Base-by-base conservation (phyloP, 148 eudicot genomes). In the Vaccinium corymbosum region DNA sequence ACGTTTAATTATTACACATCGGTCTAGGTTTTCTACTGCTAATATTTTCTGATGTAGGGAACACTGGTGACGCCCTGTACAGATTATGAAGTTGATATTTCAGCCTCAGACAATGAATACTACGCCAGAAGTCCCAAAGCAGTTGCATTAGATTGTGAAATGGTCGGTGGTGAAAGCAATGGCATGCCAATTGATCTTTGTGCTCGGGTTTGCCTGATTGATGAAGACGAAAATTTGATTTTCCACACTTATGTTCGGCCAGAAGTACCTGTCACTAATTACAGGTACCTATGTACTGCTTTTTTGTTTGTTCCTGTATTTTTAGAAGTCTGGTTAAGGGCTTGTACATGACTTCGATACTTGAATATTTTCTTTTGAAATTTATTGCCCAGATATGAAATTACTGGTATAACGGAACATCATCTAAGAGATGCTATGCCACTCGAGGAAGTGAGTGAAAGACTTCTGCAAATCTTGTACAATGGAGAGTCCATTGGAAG, bases 81-180 rank as follows among this genome's bases (percentile, higher is more conserved):
- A 52, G 86, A 85, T 80, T 59, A 82, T 75, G 78, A 84, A 81
- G 61, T 82, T 68, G 78, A 85, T 52, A 57, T n/a, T 74, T 72
- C 85, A 53, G 68, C 85, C 64, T 46, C 19, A 56, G 79, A 68
- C 42, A 80, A 83, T 55, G 85, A 80, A 46, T 22, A 78, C 55
- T 49, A 20, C 81, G 46, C 55, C 22, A 77, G 79, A 25, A 49
- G 52, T 80, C 86, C 61, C 19, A 83, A 87, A 87, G 96, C 89
- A 53, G 87, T 94, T 82, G 97, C 95, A 6, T 20, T 94, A 29
- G 95, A 91, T 83, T 94, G 98, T 88, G 93, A 91, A 87, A 92
- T 93, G 95, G 97, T 93, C 89, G 98, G 97, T 71, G 95, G 98
- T 87, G 98, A 96, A 48, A 93, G 89, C 78, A 94, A 92, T 89